Conservation (phyloP, 768 basidiomycete species). For the Paxillus involutus region DNA sequence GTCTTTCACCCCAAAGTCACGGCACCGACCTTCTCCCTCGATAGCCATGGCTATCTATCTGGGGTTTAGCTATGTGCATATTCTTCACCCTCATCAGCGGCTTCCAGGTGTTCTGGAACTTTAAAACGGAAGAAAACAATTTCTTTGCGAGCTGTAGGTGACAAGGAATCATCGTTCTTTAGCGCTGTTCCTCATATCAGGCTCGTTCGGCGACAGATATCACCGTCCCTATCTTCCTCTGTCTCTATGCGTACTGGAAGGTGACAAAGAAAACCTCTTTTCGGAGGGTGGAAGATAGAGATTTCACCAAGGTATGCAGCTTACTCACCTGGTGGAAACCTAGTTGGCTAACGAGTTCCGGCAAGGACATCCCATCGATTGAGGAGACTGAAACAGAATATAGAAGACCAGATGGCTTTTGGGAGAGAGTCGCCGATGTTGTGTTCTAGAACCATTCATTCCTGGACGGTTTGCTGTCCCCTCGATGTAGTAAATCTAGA, state of each 20-base stretch:
- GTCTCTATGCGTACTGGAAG: conserved; percentile 26
- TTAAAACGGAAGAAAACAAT: conserved; percentile 39
- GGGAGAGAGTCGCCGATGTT: conserved; percentile 47
- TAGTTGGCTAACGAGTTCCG: background rate
- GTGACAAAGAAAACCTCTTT: conserved; percentile 15
- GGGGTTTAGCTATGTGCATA: conserved; percentile 62
- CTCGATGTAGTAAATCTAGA: too few relatives aligned
- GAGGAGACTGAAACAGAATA: conserved; percentile 67
- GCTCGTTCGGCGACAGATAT: conserved; percentile 28
- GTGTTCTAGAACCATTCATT: conserved; percentile 43
- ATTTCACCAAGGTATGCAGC: conserved; percentile 58
- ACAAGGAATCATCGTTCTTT: background rate
- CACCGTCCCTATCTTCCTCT: conserved; percentile 21
- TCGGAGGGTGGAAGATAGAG: conserved; percentile 67
- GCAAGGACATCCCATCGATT: conserved; percentile 59
- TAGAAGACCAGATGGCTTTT: conserved; percentile 47
- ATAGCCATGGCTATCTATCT: conserved; percentile 61
- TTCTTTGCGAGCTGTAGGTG: conserved; percentile 50
- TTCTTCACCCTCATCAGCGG: conserved; percentile 61
- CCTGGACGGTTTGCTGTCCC: too few relatives aligned
- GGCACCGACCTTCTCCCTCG: background rate
- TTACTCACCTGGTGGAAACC: background rate
- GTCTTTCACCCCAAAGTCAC: conserved; percentile 25
- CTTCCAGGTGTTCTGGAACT: conserved; percentile 62
- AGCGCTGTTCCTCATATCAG: conserved; percentile 2